These are phyloP conservation scores for Talaromyces sp. DNA, from an alignment of 2,329 filamentous ascomycete species.

Conservation along the genomic window DNA sequence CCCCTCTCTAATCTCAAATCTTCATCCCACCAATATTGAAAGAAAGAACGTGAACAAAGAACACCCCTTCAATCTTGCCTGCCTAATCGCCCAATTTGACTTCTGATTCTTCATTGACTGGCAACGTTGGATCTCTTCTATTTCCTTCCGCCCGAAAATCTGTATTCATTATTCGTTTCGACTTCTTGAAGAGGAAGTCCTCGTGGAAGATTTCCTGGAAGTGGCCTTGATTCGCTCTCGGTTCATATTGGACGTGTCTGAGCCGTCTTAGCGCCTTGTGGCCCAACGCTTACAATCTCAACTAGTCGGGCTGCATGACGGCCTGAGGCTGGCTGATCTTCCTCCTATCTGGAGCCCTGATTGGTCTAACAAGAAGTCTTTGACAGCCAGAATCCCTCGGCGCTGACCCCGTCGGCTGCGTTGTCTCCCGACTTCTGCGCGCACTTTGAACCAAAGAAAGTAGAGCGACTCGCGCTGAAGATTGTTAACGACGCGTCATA, in stretches of 20 bases:
- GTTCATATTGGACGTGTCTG: constrained; percentile 17
- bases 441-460: constrained; percentile 6
- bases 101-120: too few relatives aligned
- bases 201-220: constrained; percentile 15
- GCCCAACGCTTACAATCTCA: constrained; percentile 27
- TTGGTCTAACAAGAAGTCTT: constrained; percentile 20
- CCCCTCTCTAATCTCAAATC: not conserved
- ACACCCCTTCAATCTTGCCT: not conserved
- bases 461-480: constrained; percentile 11
- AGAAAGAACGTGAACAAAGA: not conserved
- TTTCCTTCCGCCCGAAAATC: not conserved
- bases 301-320: constrained; percentile 24
- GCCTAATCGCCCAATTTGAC: too few relatives aligned
- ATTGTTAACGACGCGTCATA: constrained; percentile 33
- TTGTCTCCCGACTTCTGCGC: constrained; percentile 9
- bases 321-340: constrained; percentile 23
- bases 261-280: constrained; percentile 28
- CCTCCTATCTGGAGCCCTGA: constrained; percentile 13
- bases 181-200: not conserved
- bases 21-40: not conserved
- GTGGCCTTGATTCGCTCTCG: constrained; percentile 19
- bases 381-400: constrained; percentile 16
- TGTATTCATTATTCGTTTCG: too few relatives aligned
- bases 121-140: not conserved
- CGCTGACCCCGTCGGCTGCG: constrained; percentile 16